Base-by-base conservation (phyloP, 2,329 filamentous ascomycete genomes). In the Beauveria rudraprayagi region DNA sequence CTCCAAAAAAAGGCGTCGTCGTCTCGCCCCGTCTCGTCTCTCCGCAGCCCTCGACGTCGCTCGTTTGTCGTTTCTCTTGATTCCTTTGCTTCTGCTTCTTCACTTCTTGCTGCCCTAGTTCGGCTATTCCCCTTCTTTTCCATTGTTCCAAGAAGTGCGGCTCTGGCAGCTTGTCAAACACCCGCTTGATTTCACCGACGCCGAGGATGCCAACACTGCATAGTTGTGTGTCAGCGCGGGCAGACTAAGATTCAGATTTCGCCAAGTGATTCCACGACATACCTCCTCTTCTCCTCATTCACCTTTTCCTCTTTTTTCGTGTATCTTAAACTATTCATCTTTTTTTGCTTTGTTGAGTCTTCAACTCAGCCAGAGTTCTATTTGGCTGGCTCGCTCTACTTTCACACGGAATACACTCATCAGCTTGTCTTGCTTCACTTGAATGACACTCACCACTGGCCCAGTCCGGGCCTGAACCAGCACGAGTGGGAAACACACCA, bases 121-220 rank as follows among this genome's bases (percentile, higher is more conserved):
- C 48, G n/a, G 16, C 22, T 50, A 24, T 24, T n/a, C 16, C 40
- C 26, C 24, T 26, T 9, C 24, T 3, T 43, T 11, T 16, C 7
- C 10, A 17, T 51, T 41, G 22, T 52, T 19, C 30, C 17, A 51
- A 34, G 22, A 46, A 17, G 37, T 54, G 17, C 22, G 30, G 47
- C 46, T 58, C 46, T 22, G 9, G 46, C 56, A 59, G 48, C 56
- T 59, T 43, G 56, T 52, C 56, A 59, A 59, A 59, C 43, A 57
- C 54, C 41, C 10, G 48, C 55, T 26, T n/a, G 53, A 10, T 26
- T 54, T 58, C 30, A 48, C 44, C n/a, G 43, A 37, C 22, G 30
- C 34, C 28, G 8, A 50, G 34, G 55, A 58, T 58, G 55, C 55
- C 16, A 37, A 37, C 34, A 48, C 55, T 16, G 44, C 43, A 40